phyloP scores from a whole-genome alignment of 306 rosid species.

The Cucurbita maxima region DNA sequence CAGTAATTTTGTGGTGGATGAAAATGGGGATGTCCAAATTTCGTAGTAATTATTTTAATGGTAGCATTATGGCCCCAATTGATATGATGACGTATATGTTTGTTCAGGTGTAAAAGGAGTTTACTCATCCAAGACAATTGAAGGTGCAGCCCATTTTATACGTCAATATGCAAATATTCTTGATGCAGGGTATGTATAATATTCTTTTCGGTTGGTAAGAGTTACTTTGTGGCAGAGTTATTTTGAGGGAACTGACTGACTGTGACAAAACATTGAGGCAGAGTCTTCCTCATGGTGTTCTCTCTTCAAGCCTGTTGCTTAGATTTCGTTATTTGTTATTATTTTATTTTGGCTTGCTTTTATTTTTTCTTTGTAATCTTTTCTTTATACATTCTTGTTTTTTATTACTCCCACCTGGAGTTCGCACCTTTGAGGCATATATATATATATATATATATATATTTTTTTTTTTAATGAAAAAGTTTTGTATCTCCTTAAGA shows the following conservation, averaged over 20 bases:
- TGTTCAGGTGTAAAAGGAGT: slow-evolving; percentile 62
- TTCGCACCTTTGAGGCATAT: too few relatives aligned
- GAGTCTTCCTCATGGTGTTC: too few relatives aligned
- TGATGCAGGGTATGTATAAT: slow-evolving; percentile 37
- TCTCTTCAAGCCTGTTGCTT: too few relatives aligned
- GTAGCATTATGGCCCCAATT: background rate
- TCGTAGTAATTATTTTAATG: background rate
- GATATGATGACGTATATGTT: background rate
- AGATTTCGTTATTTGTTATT: too few relatives aligned
- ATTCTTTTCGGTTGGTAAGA: background rate
- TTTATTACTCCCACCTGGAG: too few relatives aligned
- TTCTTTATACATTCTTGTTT: too few relatives aligned
- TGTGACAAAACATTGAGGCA: background rate
- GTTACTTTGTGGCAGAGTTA: background rate
- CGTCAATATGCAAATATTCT: slow-evolving; percentile 32
- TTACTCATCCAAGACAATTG: slow-evolving; percentile 56
- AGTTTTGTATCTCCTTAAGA: too few relatives aligned
- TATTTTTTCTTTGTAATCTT: too few relatives aligned
- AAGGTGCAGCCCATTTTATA: slow-evolving; percentile 61
- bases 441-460: too few relatives aligned
- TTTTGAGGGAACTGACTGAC: background rate
- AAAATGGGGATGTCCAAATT: background rate
- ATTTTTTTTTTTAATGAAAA: too few relatives aligned
- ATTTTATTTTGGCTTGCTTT: too few relatives aligned
- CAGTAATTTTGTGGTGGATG: background rate